phyloP scores from a whole-genome alignment of 169 alveolate genomes.

The Eimeria falciformis region DNA sequence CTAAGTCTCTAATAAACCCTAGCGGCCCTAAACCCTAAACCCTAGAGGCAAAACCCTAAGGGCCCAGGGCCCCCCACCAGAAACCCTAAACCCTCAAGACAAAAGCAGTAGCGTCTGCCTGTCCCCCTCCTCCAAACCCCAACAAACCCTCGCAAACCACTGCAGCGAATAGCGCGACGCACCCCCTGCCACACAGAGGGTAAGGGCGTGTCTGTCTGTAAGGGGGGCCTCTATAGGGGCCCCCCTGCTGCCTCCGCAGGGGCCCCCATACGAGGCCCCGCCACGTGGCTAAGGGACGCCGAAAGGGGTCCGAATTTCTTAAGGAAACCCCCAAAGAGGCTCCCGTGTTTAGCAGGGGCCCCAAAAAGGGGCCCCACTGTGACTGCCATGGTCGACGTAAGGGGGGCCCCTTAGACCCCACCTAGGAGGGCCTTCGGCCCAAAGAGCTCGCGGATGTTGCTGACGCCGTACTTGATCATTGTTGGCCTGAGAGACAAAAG shows the following conservation, averaged over 20 bases:
- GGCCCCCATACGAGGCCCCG: neutral
- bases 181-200: too few species aligned
- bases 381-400: neutral
- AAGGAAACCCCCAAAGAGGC: neutral
- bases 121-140: too few species aligned
- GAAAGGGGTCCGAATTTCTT: too few species aligned
- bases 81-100: neutral
- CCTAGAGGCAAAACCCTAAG: neutral
- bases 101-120: too few species aligned
- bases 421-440: conserved; percentile 90
- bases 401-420: conserved; percentile 34
- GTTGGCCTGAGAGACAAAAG: conserved; percentile 82
- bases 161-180: too few species aligned
- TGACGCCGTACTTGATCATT: conserved; percentile 97
- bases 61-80: neutral
- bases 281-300: neutral
- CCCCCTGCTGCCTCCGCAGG: neutral
- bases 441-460: conserved; percentile 98
- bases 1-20: neutral
- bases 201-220: too few species aligned
- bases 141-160: too few species aligned
- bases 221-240: neutral
- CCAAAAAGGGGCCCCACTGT: too few species aligned
- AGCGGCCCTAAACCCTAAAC: conserved; percentile 47
- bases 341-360: too few species aligned